Base-by-base conservation (phyloP, 2,329 filamentous ascomycete species). In the Apiospora rasikravindrae region DNA sequence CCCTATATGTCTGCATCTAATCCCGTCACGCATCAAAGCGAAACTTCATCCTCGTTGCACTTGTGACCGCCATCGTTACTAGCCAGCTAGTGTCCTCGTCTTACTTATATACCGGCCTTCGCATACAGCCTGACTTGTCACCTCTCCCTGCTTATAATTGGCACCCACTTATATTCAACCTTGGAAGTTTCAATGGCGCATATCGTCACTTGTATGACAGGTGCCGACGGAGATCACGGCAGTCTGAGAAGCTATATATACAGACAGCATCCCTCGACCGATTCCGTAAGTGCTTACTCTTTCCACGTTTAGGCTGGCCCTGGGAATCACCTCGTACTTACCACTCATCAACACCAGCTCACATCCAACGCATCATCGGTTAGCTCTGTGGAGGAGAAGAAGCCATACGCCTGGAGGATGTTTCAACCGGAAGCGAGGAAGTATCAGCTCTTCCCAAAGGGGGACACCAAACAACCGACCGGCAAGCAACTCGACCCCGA, bases 371-470 rank as follows among this genome's bases (percentile, higher is more conserved):
- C 64, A 74, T 75, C 75, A 74, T 71, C 74, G 73, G 75, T 72
- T 71, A 79, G 75, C 76, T 81, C 77, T 33, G 76, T 76, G 33
- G 80, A 84, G 70, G 86, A 88, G 72, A 89, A 87, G 81, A 80
- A 77, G 67, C 82, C 86, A 19, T 87, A 85, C 76, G 79, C 85
- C 67, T 89, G 88, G 88, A 89, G 88, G 78, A 90, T 91, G 87
- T 85, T 88, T 74, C 87, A 89, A 73, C 80, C 86, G 14, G 86
- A 88, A 64, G 79, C 82, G 8, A 85, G 86, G 72, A 91, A 88
- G 81, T 91, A 91, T 75, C 89, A 91, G 78, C 83, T 91, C 53
- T 91, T 91, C 76, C 87, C 89, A 73, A 86, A 83, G 77, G 57
- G 57, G 33, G 57, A 64, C 57, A 83, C 88, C 73, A 88, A 83